Percentiles rank a stretch among this genome's conserved stretches.
Conservation (phyloP, 2,329 filamentous ascomycete species). For the Clarireedia hainanense region DNA sequence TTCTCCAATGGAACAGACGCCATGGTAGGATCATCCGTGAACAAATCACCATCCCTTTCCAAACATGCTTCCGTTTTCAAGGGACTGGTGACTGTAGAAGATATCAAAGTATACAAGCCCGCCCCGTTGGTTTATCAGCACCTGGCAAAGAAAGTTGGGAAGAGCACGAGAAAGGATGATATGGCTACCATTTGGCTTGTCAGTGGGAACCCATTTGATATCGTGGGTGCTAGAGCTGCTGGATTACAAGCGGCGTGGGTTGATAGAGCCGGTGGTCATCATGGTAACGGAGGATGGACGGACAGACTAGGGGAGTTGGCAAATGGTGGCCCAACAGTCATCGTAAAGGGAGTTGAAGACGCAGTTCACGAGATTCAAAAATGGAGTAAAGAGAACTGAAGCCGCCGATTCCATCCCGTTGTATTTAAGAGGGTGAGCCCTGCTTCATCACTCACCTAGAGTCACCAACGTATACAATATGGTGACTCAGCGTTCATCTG, state of each 20-base stretch:
- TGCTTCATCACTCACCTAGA: too few species aligned
- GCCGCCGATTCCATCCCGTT: too few species aligned
- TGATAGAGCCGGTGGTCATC: conserved; percentile 44
- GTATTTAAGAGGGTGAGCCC: too few species aligned
- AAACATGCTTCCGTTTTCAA: conserved; percentile 40
- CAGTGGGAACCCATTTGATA: conserved; percentile 66
- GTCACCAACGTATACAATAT: too few species aligned
- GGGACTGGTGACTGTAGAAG: conserved; percentile 54
- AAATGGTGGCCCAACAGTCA: conserved; percentile 41
- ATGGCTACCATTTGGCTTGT: conserved; percentile 57
- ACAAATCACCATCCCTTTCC: conserved; percentile 46
- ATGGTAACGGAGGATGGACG: conserved; percentile 46
- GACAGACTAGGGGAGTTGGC: conserved; percentile 48
- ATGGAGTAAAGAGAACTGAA: conserved; percentile 1
- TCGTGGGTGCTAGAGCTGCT: conserved; percentile 52
- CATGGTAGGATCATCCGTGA: conserved; percentile 56
- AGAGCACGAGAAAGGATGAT: conserved; percentile 28
- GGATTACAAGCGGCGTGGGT: conserved; percentile 62
- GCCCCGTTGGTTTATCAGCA: conserved; percentile 53
- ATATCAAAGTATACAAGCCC: conserved; percentile 56
- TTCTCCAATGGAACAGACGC: conserved; percentile 62
- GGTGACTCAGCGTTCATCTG: too few species aligned
- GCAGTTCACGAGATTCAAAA: conserved; percentile 37
- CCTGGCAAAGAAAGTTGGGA: conserved; percentile 22
- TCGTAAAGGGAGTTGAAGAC: conserved; percentile 49